Conservation (phyloP, 176 grass and related monocot genomes). For the Olyra latifolia region DNA sequence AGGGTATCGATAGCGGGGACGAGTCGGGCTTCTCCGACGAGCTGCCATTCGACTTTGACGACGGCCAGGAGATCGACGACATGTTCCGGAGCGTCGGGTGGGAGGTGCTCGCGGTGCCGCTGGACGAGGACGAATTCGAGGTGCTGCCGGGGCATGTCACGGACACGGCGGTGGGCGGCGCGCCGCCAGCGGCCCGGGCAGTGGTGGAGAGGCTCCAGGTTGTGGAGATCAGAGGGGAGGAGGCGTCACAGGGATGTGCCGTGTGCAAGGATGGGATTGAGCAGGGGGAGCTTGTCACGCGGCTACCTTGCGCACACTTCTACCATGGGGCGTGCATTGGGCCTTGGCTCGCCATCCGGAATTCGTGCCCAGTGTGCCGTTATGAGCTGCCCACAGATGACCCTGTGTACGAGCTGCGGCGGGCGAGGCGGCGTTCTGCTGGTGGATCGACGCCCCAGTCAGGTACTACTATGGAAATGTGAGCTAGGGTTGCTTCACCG, state of each 20-base stretch:
- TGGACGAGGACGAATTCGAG: constrained; percentile 54
- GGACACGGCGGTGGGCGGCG: constrained; percentile 31
- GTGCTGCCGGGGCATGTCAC: constrained; percentile 52
- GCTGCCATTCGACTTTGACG: constrained; percentile 41
- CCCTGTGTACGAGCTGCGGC: constrained; percentile 60
- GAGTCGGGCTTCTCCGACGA: constrained; percentile 58
- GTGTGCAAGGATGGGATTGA: constrained; percentile 75
- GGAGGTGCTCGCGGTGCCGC: constrained; percentile 56
- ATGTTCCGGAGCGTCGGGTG: constrained; percentile 43
- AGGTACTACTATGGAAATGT: constrained; percentile 11
- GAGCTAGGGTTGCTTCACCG: constrained; percentile 25
- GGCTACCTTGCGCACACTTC: constrained; percentile 59
- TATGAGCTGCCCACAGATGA: constrained; percentile 81
- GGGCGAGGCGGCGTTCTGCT: constrained; percentile 21
- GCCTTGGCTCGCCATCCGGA: constrained; percentile 68
- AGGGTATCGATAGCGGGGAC: constrained; percentile 41
- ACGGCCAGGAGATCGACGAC: constrained; percentile 39
- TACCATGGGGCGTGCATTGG: constrained; percentile 68
- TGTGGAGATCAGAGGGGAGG: constrained; percentile 34
- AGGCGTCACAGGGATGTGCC: constrained; percentile 33
- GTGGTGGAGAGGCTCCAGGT: constrained; percentile 59
- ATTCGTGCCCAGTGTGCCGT: constrained; percentile 69
- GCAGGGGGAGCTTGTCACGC: constrained; percentile 48
- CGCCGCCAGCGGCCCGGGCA: constrained; percentile 54
- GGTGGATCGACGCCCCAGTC: not conserved